Evolutionary conservation across 345 rosid genomes (phyloP).

Genomic region (Arabidopsis thaliana): TAIR10.1 NC_003071.7:16800001-16800500

Average conservation of each 20-base stretch:
- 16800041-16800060: slow-evolving; percentile 46
- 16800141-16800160: slow-evolving; percentile 48
- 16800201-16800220: slow-evolving; percentile 20
- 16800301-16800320: not conserved
- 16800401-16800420: not conserved
- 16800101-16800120: slow-evolving; percentile 39
- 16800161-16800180: slow-evolving; percentile 36
- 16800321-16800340: not conserved
- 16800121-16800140: slow-evolving; percentile 45
- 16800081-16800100: slow-evolving; percentile 44
- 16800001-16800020: not conserved
- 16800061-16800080: slow-evolving; percentile 48
- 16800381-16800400: not conserved
- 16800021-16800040: not conserved
- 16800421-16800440: not conserved
- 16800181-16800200: slow-evolving; percentile 44
- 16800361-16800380: not conserved
- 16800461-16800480: not conserved
- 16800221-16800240: not conserved
- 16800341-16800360: not conserved
- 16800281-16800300: not conserved
- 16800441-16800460: not conserved
- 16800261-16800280: slow-evolving; percentile 40
- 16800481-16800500: not conserved
- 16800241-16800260: slow-evolving; percentile 28